A percentile compares a stretch with the other conserved stretches of the same genome.
Conservation (phyloP, 192 early-diverging fungal species). For the Cladochytrium replicatum region DNA sequence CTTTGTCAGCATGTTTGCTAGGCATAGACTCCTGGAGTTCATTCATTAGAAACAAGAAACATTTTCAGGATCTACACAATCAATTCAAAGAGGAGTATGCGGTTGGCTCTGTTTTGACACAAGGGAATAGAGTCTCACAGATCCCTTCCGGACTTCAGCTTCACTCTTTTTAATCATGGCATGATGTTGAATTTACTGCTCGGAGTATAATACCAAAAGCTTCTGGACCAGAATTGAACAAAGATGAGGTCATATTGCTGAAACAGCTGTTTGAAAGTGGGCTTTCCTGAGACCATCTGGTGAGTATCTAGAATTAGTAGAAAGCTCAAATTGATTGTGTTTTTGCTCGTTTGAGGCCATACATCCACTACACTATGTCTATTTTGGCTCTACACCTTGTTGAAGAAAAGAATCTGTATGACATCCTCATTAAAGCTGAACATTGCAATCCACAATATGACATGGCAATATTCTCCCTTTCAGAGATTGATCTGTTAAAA, state of each 20-base stretch:
- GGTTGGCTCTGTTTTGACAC: too few species aligned
- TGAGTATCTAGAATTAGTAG: too few species aligned
- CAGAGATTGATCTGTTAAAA: background rate
- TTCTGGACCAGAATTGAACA: background rate
- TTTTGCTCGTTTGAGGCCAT: background rate
- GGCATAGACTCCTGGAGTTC: too few species aligned
- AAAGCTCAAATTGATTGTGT: too few species aligned
- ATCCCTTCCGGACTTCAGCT: background rate
- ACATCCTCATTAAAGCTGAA: background rate
- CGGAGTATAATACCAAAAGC: background rate
- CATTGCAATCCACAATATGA: background rate
- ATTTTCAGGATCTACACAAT: too few species aligned
- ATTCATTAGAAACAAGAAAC: too few species aligned
- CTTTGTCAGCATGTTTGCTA: too few species aligned
- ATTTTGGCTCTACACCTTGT: background rate
- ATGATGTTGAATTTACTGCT: background rate
- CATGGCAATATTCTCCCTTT: background rate
- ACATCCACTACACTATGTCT: background rate
- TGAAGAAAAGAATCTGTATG: background rate
- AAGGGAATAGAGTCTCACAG: too few species aligned
- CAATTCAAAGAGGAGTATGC: too few species aligned
- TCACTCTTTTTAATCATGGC: background rate
- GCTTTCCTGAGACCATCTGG: background rate
- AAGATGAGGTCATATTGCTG: background rate
- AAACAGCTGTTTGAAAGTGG: background rate